These are phyloP conservation scores for Rubia peregrina DNA, from an alignment of 305 asterid genomes.

Conservation along the genomic window DNA sequence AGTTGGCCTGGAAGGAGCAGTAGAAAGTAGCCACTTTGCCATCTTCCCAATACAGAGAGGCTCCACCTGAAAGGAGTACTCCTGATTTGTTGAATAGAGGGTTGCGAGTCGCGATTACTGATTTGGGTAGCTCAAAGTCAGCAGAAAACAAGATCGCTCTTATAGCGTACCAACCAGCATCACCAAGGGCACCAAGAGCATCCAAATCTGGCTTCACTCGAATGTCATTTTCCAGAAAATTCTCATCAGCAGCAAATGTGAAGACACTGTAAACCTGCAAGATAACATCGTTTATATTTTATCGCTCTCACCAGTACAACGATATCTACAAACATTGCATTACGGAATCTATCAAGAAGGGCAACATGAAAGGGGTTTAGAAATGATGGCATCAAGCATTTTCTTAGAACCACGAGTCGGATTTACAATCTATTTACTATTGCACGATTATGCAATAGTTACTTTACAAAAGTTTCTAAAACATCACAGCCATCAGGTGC, in stretches of 20 bases:
- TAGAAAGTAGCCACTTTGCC: conserved; percentile 20
- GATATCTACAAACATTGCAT: no score
- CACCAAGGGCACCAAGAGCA: conserved; percentile 85
- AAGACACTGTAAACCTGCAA: conserved; percentile 56
- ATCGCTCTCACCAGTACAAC: neutral
- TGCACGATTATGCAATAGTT: neutral
- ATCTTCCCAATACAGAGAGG: conserved; percentile 25
- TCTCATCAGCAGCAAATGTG: conserved; percentile 34
- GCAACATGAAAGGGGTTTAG: neutral
- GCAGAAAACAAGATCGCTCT: conserved; percentile 71
- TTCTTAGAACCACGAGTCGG: neutral
- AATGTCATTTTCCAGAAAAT: conserved; percentile 59
- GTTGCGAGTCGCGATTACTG: conserved; percentile 15
- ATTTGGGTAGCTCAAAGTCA: conserved; percentile 30
- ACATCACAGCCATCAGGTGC: neutral
- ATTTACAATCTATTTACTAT: neutral
- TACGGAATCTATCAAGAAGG: neutral
- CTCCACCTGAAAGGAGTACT: conserved; percentile 20
- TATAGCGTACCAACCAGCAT: conserved; percentile 69
- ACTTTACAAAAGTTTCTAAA: neutral
- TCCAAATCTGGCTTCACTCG: conserved; percentile 82
- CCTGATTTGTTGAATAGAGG: conserved; percentile 22
- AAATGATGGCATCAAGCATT: neutral
- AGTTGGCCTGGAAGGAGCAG: conserved; percentile 21
- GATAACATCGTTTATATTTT: neutral